Conservation (phyloP, 331 rosid genomes). For the Ulmus americana region DNA sequence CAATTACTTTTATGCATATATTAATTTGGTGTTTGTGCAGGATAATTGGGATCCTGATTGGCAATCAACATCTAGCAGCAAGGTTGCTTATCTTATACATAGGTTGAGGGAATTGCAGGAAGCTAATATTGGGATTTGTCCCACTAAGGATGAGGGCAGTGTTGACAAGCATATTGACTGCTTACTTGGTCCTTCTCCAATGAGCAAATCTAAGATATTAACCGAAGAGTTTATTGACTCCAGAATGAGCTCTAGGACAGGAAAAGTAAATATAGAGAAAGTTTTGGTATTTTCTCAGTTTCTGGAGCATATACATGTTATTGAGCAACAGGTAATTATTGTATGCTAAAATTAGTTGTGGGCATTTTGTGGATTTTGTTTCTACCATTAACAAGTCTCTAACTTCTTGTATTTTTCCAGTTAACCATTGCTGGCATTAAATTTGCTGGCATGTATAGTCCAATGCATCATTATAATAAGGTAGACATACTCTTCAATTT, state of each 20-base stretch:
- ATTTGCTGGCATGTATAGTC: conserved; percentile 87
- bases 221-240: conserved; percentile 25
- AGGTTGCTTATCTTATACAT: conserved; percentile 66
- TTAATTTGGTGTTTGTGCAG: conserved; percentile 40
- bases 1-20: conserved; percentile 9
- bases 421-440: conserved; percentile 70
- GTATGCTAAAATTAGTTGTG: conserved; percentile 4
- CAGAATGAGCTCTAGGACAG: conserved; percentile 21
- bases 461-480: conserved; percentile 83
- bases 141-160: conserved; percentile 18
- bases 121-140: conserved; percentile 35
- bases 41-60: conserved; percentile 99
- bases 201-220: conserved; percentile 23
- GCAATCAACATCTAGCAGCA: conserved; percentile 97
- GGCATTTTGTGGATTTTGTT: conserved; percentile 14
- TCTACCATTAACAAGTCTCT: conserved; percentile 20
- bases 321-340: conserved; percentile 79
- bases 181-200: conserved; percentile 28
- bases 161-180: conserved; percentile 21
- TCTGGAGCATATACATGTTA: conserved; percentile 96
- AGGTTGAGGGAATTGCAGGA: conserved; percentile 66
- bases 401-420: conserved; percentile 39
- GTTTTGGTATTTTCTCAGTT: conserved; percentile 91
- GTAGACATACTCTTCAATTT: conserved; percentile 32
- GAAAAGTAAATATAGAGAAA: conserved; percentile 45